Evolutionary conservation across 192 early-diverging fungal genomes (phyloP).

Genomic region (Backusella psychrophila): DNA sequence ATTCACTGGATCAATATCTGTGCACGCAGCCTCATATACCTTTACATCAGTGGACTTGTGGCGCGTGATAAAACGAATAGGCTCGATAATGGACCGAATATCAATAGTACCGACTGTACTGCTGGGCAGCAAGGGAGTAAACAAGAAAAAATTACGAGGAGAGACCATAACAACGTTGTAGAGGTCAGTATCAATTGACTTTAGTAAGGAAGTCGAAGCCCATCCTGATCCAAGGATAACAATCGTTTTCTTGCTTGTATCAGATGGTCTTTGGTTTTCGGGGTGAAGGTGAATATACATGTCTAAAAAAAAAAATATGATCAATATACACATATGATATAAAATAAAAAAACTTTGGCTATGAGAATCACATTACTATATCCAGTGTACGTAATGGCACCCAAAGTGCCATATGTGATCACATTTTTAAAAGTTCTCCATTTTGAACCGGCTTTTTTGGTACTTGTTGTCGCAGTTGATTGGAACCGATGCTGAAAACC

Average conservation of each 20-base stretch:
- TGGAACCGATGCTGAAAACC: not conserved
- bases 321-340: not conserved
- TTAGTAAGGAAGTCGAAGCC: slow-evolving; percentile 40
- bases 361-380: not conserved
- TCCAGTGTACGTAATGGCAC: not conserved
- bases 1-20: slow-evolving; percentile 76
- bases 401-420: not conserved
- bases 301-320: slow-evolving; percentile 21
- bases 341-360: not conserved
- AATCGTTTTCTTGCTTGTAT: slow-evolving; percentile 44
- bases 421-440: slow-evolving; percentile 9
- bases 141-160: slow-evolving; percentile 90
- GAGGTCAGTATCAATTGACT: slow-evolving; percentile 34
- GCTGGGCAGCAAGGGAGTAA: slow-evolving; percentile 68
- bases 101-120: slow-evolving; percentile 90
- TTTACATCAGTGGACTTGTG: slow-evolving; percentile 83
- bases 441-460: not conserved
- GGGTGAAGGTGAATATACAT: slow-evolving; percentile 43
- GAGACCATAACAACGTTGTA: slow-evolving; percentile 58
- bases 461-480: not conserved
- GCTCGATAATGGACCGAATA: slow-evolving; percentile 82
- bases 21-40: slow-evolving; percentile 91
- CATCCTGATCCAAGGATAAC: slow-evolving; percentile 41
- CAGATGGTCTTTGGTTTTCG: slow-evolving; percentile 50
- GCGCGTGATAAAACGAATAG: slow-evolving; percentile 82